A percentile compares a stretch with the other conserved stretches of the same genome.
Evolutionary conservation across 805 yeast species (phyloP).

Genomic region (Spathaspora sp.): DNA sequence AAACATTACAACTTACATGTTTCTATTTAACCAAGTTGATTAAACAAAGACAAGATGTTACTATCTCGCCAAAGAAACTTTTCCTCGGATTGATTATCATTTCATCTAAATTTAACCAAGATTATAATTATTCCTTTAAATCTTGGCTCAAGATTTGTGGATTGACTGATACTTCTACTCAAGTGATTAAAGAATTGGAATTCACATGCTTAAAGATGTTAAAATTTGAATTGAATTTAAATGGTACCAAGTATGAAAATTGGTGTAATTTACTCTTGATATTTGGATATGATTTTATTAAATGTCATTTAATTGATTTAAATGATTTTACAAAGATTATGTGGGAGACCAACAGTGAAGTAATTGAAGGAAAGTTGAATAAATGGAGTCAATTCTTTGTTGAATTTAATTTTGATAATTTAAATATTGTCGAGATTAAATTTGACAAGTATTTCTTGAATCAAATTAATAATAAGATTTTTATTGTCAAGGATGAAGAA

Average conservation of each 20-base stretch:
- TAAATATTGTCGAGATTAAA: constrained; percentile 21
- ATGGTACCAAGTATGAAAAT: constrained; percentile 43
- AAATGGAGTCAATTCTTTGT: constrained; percentile 29
- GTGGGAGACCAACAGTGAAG: constrained; percentile 21
- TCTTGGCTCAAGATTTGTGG: constrained; percentile 80
- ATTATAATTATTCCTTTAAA: constrained; percentile 61
- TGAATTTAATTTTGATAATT: constrained; percentile 18
- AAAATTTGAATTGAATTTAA: constrained; percentile 55
- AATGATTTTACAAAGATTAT: constrained; percentile 17
- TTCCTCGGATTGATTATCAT: constrained; percentile 67
- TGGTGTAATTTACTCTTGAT: constrained; percentile 43
- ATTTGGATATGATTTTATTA: constrained; percentile 42
- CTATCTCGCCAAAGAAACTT: constrained; percentile 49
- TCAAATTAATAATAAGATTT: constrained; percentile 28
- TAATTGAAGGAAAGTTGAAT: constrained; percentile 17
- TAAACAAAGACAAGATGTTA: constrained; percentile 26
- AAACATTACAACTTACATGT: constrained; percentile 63
- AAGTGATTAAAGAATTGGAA: constrained; percentile 53
- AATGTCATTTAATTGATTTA: constrained; percentile 25
- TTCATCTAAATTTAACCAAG: constrained; percentile 71
- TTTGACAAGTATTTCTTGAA: constrained; percentile 24
- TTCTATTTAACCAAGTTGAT: constrained; percentile 56
- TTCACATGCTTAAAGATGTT: constrained; percentile 47
- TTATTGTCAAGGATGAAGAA: constrained; percentile 9
- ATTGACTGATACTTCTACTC: constrained; percentile 15